phyloP scores from a whole-genome alignment of 257 asterid genomes.

The Nicotiana undulata region DNA sequence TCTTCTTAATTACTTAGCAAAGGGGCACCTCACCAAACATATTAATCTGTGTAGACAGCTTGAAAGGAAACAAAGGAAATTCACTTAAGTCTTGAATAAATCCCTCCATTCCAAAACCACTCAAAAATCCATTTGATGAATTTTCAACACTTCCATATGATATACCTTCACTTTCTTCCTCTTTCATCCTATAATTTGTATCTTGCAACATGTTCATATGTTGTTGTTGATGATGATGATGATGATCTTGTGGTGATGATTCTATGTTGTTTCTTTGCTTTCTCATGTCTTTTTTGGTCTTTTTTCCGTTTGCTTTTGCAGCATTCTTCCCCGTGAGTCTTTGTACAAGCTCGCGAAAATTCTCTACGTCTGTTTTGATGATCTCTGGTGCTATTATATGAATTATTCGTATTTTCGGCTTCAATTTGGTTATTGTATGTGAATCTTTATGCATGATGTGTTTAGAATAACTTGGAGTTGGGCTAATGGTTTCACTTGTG shows the following conservation, averaged over 20 bases:
- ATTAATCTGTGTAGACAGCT: constrained; percentile 29
- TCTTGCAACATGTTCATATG: constrained; percentile 15
- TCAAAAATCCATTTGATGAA: constrained; percentile 23
- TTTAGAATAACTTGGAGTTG: background rate
- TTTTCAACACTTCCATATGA: constrained; percentile 10
- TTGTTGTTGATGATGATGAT: background rate
- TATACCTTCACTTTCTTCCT: constrained; percentile 32
- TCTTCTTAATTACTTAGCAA: constrained; percentile 19
- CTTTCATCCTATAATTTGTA: constrained; percentile 21
- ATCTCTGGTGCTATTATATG: constrained; percentile 68
- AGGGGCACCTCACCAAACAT: constrained; percentile 44
- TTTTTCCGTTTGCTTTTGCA: constrained; percentile 16
- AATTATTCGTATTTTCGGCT: constrained; percentile 75
- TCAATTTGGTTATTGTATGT: constrained; percentile 13
- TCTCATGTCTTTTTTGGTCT: background rate
- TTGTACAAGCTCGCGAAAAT: constrained; percentile 68
- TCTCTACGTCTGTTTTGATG: constrained; percentile 55
- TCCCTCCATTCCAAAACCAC: constrained; percentile 45
- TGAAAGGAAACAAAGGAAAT: constrained; percentile 36
- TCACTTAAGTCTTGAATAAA: constrained; percentile 41
- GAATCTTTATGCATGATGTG: background rate
- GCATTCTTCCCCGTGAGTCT: constrained; percentile 66
- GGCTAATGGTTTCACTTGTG: background rate
- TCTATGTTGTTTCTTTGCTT: constrained; percentile 22
- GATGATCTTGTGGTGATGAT: background rate